Percentiles rank a stretch among this genome's conserved stretches.
phyloP scores from a whole-genome alignment of 73 alveolate genomes.

The Loxodes magnus region DNA sequence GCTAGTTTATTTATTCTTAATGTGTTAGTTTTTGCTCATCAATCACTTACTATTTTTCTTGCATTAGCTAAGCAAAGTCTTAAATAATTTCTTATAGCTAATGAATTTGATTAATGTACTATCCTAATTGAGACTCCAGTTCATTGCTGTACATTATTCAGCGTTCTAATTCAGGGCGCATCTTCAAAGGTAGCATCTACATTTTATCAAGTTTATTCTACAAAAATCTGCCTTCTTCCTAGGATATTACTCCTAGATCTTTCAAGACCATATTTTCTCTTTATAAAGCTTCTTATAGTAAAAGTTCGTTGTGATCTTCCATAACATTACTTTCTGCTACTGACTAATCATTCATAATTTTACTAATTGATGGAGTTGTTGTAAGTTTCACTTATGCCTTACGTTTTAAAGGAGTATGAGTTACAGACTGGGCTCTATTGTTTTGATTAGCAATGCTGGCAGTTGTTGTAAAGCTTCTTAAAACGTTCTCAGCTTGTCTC shows the following conservation, averaged over 20 bases:
- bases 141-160: slow-evolving; percentile 13
- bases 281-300: no score
- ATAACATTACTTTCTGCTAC: neutral
- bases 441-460: neutral
- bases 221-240: neutral
- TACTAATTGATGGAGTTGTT: neutral
- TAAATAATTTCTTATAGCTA: neutral
- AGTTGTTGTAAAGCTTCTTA: neutral
- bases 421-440: neutral
- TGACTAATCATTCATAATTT: neutral
- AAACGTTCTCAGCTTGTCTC: slow-evolving; percentile 5
- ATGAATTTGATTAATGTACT: neutral
- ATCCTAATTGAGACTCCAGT: neutral
- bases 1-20: neutral
- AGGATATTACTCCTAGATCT: neutral
- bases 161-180: slow-evolving; percentile 17
- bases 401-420: neutral
- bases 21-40: neutral
- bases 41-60: neutral
- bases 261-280: neutral
- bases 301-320: neutral
- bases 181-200: neutral
- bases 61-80: slow-evolving; percentile 1
- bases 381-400: neutral
- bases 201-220: neutral